These are phyloP conservation scores for Chimonanthus salicifolius DNA, from an alignment of 164 flowering plant genomes.

Conservation along the genomic window DNA sequence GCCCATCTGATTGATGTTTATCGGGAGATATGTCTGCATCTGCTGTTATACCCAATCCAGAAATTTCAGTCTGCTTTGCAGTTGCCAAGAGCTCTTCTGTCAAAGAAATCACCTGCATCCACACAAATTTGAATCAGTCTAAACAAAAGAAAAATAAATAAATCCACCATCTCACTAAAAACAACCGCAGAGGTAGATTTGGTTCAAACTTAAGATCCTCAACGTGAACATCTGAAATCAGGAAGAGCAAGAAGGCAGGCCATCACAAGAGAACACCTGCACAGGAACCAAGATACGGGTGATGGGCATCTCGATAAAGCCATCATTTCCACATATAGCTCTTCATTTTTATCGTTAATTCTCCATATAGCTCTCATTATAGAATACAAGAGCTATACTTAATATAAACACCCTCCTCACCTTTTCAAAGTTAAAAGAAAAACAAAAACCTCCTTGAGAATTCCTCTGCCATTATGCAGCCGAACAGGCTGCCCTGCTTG, in stretches of 20 bases:
- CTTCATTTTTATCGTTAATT: conserved; percentile 15
- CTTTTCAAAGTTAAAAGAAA: conserved; percentile 35
- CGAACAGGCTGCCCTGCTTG: conserved; percentile 35
- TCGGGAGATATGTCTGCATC: conserved; percentile 29
- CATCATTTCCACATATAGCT: conserved; percentile 10
- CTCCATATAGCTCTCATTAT: conserved; percentile 16
- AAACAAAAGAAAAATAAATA: conserved; percentile 5
- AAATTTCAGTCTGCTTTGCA: conserved; percentile 59
- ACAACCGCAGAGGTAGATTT: conserved; percentile 15
- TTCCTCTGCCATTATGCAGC: conserved; percentile 27
- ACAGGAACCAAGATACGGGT: conserved; percentile 77
- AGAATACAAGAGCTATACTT: conserved; percentile 12
- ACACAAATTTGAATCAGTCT: conserved; percentile 16
- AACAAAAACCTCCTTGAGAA: conserved; percentile 19
- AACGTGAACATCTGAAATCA: conserved; percentile 71
- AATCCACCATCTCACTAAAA: conserved; percentile 4
- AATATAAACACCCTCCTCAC: conserved; percentile 33
- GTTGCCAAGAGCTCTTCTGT: conserved; percentile 92
- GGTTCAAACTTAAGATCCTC: conserved; percentile 56
- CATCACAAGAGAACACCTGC: conserved; percentile 88
- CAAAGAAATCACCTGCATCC: conserved; percentile 77
- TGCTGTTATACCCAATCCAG: conserved; percentile 35
- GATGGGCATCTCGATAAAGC: conserved; percentile 57
- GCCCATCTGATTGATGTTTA: conserved; percentile 24
- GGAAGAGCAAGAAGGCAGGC: conserved; percentile 54